Conservation (phyloP, 78 protist genomes). For the Speleostelium caveatum region DNA sequence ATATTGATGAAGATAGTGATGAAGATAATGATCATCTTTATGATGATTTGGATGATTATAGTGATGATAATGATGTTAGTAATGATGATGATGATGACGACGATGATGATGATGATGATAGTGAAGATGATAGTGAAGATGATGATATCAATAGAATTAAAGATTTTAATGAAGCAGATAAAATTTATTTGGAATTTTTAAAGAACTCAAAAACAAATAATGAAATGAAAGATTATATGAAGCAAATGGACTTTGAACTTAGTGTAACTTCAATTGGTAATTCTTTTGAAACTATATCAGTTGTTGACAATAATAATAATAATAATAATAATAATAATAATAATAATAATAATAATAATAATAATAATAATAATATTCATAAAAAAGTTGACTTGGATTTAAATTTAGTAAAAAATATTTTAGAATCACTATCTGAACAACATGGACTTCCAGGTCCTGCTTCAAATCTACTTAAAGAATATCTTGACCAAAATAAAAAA, state of each 20-base stretch:
- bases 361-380: background rate
- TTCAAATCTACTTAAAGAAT: constrained; percentile 41
- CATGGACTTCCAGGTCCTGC: constrained; percentile 72
- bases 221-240: constrained; percentile 18
- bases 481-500: background rate
- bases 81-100: background rate
- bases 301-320: background rate
- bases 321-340: background rate
- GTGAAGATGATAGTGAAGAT: constrained; percentile 15
- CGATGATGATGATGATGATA: constrained; percentile 16
- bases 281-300: constrained; percentile 19
- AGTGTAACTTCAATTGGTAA: background rate
- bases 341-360: background rate
- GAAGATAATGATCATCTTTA: background rate
- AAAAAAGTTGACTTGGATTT: constrained; percentile 60
- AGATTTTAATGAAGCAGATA: background rate
- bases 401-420: constrained; percentile 55
- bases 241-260: constrained; percentile 65
- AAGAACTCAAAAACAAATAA: background rate
- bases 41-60: background rate
- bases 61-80: constrained; percentile 1
- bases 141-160: background rate
- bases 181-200: background rate
- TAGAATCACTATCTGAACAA: constrained; percentile 55
- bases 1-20: background rate